Conservation (phyloP, 257 asterid genomes). For the Ehretia macrophylla region DNA sequence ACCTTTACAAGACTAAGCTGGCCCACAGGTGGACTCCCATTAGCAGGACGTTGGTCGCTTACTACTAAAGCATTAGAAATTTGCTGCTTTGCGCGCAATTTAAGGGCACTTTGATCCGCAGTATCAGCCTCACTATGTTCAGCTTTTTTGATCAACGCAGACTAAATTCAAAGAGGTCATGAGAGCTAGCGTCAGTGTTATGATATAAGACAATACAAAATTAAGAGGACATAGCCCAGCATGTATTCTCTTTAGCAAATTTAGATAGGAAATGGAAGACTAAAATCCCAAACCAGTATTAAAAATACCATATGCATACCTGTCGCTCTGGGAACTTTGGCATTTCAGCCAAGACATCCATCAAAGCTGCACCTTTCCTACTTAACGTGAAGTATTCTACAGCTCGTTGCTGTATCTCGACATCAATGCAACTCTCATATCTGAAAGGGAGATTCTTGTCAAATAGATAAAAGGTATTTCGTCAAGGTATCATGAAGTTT, state of each 20-base stretch:
- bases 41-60: conserved; percentile 69
- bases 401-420: conserved; percentile 94
- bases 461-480: conserved; percentile 12
- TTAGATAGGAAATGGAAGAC: too few relatives aligned
- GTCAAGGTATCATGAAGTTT: conserved; percentile 14
- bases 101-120: conserved; percentile 96
- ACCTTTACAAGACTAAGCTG: conserved; percentile 84
- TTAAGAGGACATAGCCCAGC: too few relatives aligned
- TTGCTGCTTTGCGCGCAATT: conserved; percentile 85
- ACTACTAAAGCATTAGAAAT: conserved; percentile 78
- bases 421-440: conserved; percentile 90
- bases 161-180: conserved; percentile 31
- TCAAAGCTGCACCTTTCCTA: conserved; percentile 77
- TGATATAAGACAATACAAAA: not conserved
- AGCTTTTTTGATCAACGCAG: conserved; percentile 78
- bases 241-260: too few relatives aligned
- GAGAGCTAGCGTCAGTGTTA: not conserved
- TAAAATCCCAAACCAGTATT: too few relatives aligned
- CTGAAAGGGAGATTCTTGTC: conserved; percentile 30
- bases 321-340: conserved; percentile 96
- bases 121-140: conserved; percentile 90
- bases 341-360: conserved; percentile 95
- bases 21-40: conserved; percentile 57
- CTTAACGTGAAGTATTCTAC: conserved; percentile 85
- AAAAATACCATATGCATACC: conserved; percentile 36